These are phyloP conservation scores for Cochlearia excelsa DNA, from an alignment of 345 rosid genomes.

Conservation along the genomic window DNA sequence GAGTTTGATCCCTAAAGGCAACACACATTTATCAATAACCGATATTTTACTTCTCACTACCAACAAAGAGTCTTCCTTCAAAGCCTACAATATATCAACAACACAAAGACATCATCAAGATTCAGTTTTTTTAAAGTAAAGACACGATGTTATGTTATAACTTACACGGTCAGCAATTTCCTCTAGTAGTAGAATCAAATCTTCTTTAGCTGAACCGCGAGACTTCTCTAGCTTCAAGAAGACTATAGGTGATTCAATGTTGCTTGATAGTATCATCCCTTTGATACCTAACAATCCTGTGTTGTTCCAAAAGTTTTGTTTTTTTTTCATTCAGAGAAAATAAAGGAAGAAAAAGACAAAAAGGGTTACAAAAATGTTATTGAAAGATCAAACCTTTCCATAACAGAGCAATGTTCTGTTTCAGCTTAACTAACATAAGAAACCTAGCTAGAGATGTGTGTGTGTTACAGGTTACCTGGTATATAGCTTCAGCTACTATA, in stretches of 20 bases:
- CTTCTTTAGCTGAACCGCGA: conserved; percentile 55
- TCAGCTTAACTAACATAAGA: conserved; percentile 55
- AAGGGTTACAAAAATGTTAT: background rate
- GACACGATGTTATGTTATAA: background rate
- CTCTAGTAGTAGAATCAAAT: conserved; percentile 70
- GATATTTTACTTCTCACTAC: conserved; percentile 78
- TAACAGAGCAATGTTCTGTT: conserved; percentile 56
- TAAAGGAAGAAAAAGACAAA: background rate
- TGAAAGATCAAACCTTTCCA: conserved; percentile 60
- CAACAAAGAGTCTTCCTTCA: conserved; percentile 65
- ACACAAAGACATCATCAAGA: background rate
- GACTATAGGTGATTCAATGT: conserved; percentile 75
- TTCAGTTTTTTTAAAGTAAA: background rate
- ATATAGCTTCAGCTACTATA: conserved; percentile 89
- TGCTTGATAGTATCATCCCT: conserved; percentile 64
- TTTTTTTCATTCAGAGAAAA: background rate
- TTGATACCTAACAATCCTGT: conserved; percentile 49
- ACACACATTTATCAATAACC: conserved; percentile 65
- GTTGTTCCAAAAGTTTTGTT: conserved; percentile 18
- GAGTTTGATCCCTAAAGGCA: conserved; percentile 79
- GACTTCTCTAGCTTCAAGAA: conserved; percentile 59
- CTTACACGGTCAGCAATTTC: conserved; percentile 69
- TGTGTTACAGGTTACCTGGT: conserved; percentile 53
- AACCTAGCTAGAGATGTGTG: background rate
- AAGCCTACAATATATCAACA: conserved; percentile 49